These are phyloP conservation scores for Cryptosporidium meleagridis DNA, from an alignment of 169 alveolate species.

Conservation along the genomic window DNA sequence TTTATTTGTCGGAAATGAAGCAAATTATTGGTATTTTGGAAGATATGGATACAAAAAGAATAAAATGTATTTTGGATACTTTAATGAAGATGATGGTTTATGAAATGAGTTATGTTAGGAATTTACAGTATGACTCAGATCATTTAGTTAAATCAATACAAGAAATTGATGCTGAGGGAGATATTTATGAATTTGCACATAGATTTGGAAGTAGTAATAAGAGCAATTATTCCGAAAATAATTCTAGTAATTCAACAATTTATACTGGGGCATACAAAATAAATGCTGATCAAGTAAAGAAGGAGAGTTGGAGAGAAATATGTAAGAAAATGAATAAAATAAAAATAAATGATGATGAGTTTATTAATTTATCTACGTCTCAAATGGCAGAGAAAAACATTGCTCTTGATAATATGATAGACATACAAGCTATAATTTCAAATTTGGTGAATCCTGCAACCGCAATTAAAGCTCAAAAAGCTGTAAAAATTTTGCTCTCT, in stretches of 20 bases:
- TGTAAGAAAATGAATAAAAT: constrained; percentile 33
- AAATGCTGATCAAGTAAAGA: not conserved
- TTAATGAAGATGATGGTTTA: constrained; percentile 70
- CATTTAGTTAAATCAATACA: constrained; percentile 51
- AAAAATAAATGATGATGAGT: constrained; percentile 53
- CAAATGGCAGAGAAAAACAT: constrained; percentile 61
- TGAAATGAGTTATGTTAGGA: constrained; percentile 69
- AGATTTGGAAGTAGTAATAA: constrained; percentile 49
- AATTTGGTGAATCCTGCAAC: constrained; percentile 49
- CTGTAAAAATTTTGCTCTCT: constrained; percentile 34
- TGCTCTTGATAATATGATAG: constrained; percentile 37
- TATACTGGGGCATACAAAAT: not conserved
- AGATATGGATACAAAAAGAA: constrained; percentile 71
- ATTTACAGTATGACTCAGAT: constrained; percentile 71
- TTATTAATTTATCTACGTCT: constrained; percentile 41
- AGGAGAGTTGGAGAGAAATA: constrained; percentile 63
- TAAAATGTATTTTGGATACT: constrained; percentile 51
- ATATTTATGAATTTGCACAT: constrained; percentile 54
- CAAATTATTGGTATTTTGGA: constrained; percentile 42
- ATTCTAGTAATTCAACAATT: not conserved
- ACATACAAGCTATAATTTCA: constrained; percentile 53
- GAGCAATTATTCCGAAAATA: not conserved
- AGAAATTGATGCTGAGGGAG: constrained; percentile 58
- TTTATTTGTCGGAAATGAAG: constrained; percentile 63
- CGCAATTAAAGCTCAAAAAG: constrained; percentile 73